Conservation (phyloP, 2,329 filamentous ascomycete species). For the Cucurbitaria berberidis region DNA sequence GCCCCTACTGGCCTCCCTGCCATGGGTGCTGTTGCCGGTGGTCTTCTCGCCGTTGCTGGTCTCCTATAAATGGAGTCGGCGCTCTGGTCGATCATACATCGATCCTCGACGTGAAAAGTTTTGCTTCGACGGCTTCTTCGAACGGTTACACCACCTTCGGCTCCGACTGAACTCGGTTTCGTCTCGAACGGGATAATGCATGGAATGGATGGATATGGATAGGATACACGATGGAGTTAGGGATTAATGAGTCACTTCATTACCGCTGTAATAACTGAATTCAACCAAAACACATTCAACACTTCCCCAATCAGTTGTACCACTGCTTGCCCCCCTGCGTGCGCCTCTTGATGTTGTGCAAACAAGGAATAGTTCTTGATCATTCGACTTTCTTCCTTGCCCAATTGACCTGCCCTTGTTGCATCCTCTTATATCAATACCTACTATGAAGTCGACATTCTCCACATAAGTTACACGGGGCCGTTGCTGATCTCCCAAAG, state of each 20-base stretch:
- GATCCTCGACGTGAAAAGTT: slow-evolving; percentile 6
- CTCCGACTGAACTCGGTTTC: slow-evolving; percentile 14
- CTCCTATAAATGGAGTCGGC: slow-evolving; percentile 36
- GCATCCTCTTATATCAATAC: too few relatives aligned
- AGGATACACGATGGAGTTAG: neutral
- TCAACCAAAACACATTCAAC: neutral
- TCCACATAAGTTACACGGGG: too few relatives aligned
- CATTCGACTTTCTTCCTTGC: too few relatives aligned
- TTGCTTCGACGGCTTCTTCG: slow-evolving; percentile 7
- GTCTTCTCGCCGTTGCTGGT: slow-evolving; percentile 38
- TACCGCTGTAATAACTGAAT: slow-evolving; percentile 5
- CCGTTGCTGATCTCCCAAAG: neutral
- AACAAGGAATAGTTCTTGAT: too few relatives aligned
- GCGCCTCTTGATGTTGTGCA: neutral
- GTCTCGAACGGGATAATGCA: slow-evolving; percentile 19
- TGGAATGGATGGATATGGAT: slow-evolving; percentile 7
- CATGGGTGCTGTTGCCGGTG: slow-evolving; percentile 42
- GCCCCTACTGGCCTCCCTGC: slow-evolving; percentile 35
- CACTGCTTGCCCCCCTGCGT: neutral
- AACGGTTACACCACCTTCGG: slow-evolving; percentile 9
- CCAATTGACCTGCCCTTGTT: too few relatives aligned
- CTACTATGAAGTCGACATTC: too few relatives aligned
- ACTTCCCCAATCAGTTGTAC: neutral
- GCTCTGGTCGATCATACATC: neutral
- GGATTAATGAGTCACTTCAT: slow-evolving; percentile 7